Evolutionary conservation across 495 filamentous ascomycete species (phyloP), one percentile per base, ranked within the genome.

Genomic region (Aspergillus olivimuriae): DNA sequence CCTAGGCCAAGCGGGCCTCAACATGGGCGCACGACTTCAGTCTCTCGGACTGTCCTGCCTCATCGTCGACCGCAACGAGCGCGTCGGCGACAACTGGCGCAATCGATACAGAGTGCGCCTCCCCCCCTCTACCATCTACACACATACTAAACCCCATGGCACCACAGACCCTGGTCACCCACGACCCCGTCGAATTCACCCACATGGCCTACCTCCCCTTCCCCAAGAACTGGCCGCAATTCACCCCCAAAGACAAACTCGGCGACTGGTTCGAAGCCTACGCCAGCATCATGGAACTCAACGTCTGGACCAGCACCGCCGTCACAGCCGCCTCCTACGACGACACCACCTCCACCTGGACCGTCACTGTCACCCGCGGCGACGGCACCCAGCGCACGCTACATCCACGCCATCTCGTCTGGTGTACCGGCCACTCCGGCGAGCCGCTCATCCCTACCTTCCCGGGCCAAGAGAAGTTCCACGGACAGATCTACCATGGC

Each of bases 241-340:
- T 83, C 52, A 85, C 83, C 0, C 86, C 86, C 0, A 89, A 89
- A 56, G 84, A 89, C 57, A 89, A 89, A 45, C 69, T 89, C 0
- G 86, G 76, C 14, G 80, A 87, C 37, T 90, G 83, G 77, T 80
- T 89, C 44, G 82, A 88, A 39, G 69, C 74, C 3, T 91, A 91
- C 47, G 84, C 81, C 32, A 77, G 71, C 19, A 61, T 77, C 20
- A 74, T 89, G 48, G 86, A 91, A 51, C 72, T 91, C 34, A 86
- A 89, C 51, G 69, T 88, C 7, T 89, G 86, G 86, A 78, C 69
- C 20, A 52, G 58, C 3, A 79, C 81, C 12, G 69, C 58, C 1
- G 51, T 87, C 3, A 61, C 53, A 2, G 70, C 66, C 5, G 70
- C 74, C 6, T 51, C 57, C 0, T 89, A 77, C 62, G 69, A 82